Evolutionary conservation across 768 basidiomycete genomes (phyloP), one percentile per base, ranked within the genome.

Genomic region (Lentinula lateritia): DNA sequence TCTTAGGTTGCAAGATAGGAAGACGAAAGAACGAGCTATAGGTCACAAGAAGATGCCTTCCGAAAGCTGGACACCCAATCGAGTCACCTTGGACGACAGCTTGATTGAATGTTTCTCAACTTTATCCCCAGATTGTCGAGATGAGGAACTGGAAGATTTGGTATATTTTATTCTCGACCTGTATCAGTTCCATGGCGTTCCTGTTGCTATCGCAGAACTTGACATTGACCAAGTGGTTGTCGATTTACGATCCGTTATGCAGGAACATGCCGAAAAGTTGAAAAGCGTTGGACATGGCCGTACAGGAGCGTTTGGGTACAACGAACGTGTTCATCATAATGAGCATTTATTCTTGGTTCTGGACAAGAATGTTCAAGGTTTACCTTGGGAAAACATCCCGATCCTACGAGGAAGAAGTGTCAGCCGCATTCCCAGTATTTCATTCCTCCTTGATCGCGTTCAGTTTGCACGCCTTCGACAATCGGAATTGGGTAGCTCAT

Each of bases 331-430:
- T 38, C 23, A 60, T 50, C 65, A 75, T 5, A 89, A 91, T 66
- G 80, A 85, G 45, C 96, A 98, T 69, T 73, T 87, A 39, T 96
- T 98, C 76, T 77, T 98, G 63, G 83, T 96, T 18, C 80, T 98
- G 53, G 97, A 98, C 73, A 92, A 92, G 74, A 87, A 91, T 62
- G 76, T 95, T 10, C 92, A 95, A 68, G 85, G 86, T 0, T 80
- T 98, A 60, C 95, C 97, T 2, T 98, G 96, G 96, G 97, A 98
- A 74, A 95, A 90, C 28, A 85, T 98, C 13, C 95, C 96, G 0
- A 82, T 88, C 45, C 75, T 98, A 10, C 82, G 92, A 45, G 92
- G 90, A 8, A 80, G 88, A 53, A 92, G 94, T 58, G 83, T 98
- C 69, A 95, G 92, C 69, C 88, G 97, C n/a, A 87, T 98, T 64